phyloP scores from a whole-genome alignment of 2,329 filamentous ascomycete species.

The Penicillium freii region DNA sequence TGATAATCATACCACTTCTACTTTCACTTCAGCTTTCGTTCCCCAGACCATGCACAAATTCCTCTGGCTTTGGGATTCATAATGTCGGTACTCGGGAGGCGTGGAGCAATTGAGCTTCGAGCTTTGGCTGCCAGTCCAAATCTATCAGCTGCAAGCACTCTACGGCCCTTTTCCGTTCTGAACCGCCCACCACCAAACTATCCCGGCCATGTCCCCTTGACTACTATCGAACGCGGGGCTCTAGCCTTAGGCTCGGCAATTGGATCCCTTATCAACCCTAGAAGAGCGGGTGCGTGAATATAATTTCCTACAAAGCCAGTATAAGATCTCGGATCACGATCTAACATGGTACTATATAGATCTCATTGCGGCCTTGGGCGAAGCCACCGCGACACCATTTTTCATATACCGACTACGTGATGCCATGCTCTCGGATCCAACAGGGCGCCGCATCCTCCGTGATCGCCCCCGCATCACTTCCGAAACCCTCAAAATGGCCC shows the following conservation, averaged over 20 bases:
- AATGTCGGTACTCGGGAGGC: conserved; percentile 32
- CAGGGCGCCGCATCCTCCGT: conserved; percentile 85
- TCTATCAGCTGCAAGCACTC: conserved; percentile 6
- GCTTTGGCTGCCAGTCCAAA: conserved; percentile 9
- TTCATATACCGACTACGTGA: conserved; percentile 90
- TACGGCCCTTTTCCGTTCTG: conserved; percentile 71
- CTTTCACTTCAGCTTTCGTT: not conserved
- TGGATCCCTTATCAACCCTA: conserved; percentile 67
- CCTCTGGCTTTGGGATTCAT: conserved; percentile 11
- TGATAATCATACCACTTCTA: conserved; percentile 23
- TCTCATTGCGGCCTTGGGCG: conserved; percentile 89
- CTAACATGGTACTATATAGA: conserved; percentile 53
- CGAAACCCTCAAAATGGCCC: conserved; percentile 62
- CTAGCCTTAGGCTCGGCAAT: conserved; percentile 64
- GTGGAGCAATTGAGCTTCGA: conserved; percentile 17
- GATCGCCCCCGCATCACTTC: conserved; percentile 87
- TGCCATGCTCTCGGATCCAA: conserved; percentile 81
- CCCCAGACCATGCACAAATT: conserved; percentile 12
- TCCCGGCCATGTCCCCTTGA: conserved; percentile 88
- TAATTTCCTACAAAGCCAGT: not conserved
- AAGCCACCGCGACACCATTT: conserved; percentile 90
- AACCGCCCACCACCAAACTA: conserved; percentile 85
- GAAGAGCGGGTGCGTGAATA: conserved; percentile 64
- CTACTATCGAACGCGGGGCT: conserved; percentile 68
- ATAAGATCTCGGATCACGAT: not conserved